Evolutionary conservation across 768 basidiomycete species (phyloP).

Genomic region (Mycena pura): DNA sequence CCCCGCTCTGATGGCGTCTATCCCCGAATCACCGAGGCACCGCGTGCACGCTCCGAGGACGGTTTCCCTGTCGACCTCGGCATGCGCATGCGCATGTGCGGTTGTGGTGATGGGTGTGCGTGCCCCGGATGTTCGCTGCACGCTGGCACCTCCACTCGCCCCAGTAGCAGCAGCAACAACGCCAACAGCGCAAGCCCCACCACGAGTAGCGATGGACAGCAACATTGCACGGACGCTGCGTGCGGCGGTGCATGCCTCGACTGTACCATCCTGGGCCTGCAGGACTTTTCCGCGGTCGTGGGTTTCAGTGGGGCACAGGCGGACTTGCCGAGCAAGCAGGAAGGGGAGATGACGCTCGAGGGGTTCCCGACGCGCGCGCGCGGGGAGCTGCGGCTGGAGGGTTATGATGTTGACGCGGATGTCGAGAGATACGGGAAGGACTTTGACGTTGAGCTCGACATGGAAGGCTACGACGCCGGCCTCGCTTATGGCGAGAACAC

Average conservation of each 20-base stretch:
- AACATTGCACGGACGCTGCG: constrained; percentile 43
- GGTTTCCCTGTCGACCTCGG: neutral
- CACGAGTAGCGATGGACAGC: too few species aligned
- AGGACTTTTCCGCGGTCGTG: constrained; percentile 5
- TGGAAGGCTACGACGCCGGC: constrained; percentile 41
- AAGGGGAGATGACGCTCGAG: constrained; percentile 44
- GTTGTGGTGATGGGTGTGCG: constrained; percentile 66
- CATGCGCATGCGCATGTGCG: constrained; percentile 44
- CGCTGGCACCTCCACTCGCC: too few species aligned
- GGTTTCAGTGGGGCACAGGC: neutral
- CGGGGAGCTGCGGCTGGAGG: too few species aligned
- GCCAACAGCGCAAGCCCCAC: constrained; percentile 46
- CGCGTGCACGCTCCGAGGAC: neutral
- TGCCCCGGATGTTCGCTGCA: constrained; percentile 74
- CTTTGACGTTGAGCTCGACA: constrained; percentile 1
- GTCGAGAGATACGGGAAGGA: too few species aligned
- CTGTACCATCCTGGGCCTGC: constrained; percentile 56
- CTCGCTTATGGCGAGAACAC: constrained; percentile 4
- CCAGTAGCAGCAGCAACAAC: too few species aligned
- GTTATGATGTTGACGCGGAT: neutral
- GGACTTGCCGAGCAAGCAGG: constrained; percentile 50
- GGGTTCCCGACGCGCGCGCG: too few species aligned
- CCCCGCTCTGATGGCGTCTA: neutral
- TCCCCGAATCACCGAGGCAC: neutral
- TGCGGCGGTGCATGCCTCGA: constrained; percentile 62